Base-by-base conservation (phyloP, 306 rosid genomes). In the Vicia sativa region DNA sequence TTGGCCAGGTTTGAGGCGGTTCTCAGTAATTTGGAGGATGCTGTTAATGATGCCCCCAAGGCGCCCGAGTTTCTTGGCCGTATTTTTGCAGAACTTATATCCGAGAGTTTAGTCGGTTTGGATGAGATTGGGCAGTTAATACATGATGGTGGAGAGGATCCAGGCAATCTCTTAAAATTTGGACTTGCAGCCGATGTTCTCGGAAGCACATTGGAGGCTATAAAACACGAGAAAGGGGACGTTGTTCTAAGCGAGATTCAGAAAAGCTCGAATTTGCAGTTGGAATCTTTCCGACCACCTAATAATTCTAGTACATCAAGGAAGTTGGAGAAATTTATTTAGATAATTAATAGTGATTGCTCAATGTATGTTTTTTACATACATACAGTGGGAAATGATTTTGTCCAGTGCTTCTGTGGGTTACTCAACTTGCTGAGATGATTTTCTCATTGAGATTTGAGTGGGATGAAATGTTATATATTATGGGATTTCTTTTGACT, bases 111-210 rank as follows among this genome's bases (percentile, higher is more conserved):
- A 67, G 72, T 80, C 71, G 26, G 89, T 41, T 63, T 93, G 74
- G 59, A 78, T 12, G 91, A 90, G 69, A 85, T 93, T 9, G 98
- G 85, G 53, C 48, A 4, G 43, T 44, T 86, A 75, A 77, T 90
- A 73, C 67, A 25, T 34, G 71, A 80, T 31, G 97, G 97, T 14
- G 98, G 98, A 56, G 95, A 88, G 78, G 84, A 79, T 77, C 87
- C 89, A 8, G 95, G 96, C 12, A 60, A 29, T 55, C 97, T 93
- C 60, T 65, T 72, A 19, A 55, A 85, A 68, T 48, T 2, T 4
- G 97, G 97, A 72, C 87, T 93, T 62, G 96, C 97, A 23, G 96
- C 77, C 9, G 87, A 93, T 64, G 90, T 93, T 75, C 79, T 90
- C 59, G 98, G 97, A 43, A 80, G 75, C 74, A 56, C 69, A 11